Base-by-base conservation (phyloP, 2,329 filamentous ascomycete species). In the Alternaria sp. region DNA sequence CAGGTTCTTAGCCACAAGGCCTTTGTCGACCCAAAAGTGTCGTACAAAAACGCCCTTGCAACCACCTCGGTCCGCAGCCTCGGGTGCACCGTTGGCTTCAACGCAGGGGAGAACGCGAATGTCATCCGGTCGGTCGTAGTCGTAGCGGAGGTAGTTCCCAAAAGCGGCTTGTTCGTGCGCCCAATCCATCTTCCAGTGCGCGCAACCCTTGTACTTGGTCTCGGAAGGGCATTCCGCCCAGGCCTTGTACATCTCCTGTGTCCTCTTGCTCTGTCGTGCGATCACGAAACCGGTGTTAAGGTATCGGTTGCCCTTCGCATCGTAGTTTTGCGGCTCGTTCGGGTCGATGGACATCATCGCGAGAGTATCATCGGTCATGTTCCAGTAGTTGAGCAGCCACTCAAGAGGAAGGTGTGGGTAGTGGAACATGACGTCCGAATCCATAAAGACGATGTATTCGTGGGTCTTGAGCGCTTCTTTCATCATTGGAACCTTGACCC, bases 311-410 rank as follows among this genome's bases (percentile, higher is more conserved):
- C 78, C 77, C 55, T 73, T 71, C 17, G 65, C 69, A 61, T 83
- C 81, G 62, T 76, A 77, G 67, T 82, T 81, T 29, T 76, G 72
- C 50, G 73, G 67, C 51, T 72, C 70, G 59, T 80, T 73, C 6
- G 81, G 80, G 51, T 83, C 82, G 54, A 79, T 72, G 36, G 81
- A 77, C 75, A 83, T 79, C 55, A 82, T 79, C 52, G 82, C 68
- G 11, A 81, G 74, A 0, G 79, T 82, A n/a, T 80, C 72, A 6
- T 76, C 65, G 33, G 72, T 77, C 65, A 83, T 77, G 56, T 81
- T 77, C 82, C 82, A 84, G 61, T 82, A 79, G 70, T 81, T 82
- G 62, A 84, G 72, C 4, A 84, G 78, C 79, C 81, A 83, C 65
- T 84, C 82, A 31, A 83, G 61, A 5, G 82, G 81, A 2, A 84